Base-by-base conservation (phyloP, 139 green algal species). In the Tetradesmus lagerheimii region DNA sequence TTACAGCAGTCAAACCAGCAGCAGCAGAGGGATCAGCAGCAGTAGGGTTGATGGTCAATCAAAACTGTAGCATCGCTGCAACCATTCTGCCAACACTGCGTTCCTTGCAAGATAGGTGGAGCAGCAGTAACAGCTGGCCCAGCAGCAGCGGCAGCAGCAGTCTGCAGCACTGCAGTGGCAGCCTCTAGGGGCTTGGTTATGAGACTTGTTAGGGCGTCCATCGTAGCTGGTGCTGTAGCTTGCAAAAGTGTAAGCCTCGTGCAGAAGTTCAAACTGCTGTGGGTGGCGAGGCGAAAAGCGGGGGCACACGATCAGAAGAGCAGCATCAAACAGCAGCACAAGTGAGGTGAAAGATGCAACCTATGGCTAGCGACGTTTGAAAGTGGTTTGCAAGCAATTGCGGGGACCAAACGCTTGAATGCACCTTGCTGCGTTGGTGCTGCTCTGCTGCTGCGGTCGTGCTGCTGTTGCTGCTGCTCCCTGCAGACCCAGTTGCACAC, bases 151-250 rank as follows among this genome's bases (percentile, higher is more conserved):
- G 39, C 77, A 5, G 39, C 25, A 11, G 85, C 45, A 39, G n/a
- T 41, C 75, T 43, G 34, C 16, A 83, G 27, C 31, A 89, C 23
- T 29, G 34, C 38, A 35, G 37, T 53, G n/a, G 38, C 39, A 16
- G 85, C 85, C 41, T 89, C 85, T 20, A 89, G 14, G 2, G 85
- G 85, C 25, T 81, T 82, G 29, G 85, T 47, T 15, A 89, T 45
- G 15, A 89, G 43, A 67, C 35, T 82, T 4, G 66, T 18, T 27
- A 89, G 20, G 4, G 47, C 15, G 27, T 80, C 62, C 57, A 88
- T 80, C 29, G 4, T 57, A 8, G 23, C 11, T 38, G 1, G 4
- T 86, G 41, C 43, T 41, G 14, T 43, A 45, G 20, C 20, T 31
- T 31, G 0, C 16, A 31, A 12, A n/a, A n/a, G n/a, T n/a, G n/a